Evolutionary conservation across 2,329 filamentous ascomycete genomes (phyloP).

Genomic region (Calonectria multiphialidica): DNA sequence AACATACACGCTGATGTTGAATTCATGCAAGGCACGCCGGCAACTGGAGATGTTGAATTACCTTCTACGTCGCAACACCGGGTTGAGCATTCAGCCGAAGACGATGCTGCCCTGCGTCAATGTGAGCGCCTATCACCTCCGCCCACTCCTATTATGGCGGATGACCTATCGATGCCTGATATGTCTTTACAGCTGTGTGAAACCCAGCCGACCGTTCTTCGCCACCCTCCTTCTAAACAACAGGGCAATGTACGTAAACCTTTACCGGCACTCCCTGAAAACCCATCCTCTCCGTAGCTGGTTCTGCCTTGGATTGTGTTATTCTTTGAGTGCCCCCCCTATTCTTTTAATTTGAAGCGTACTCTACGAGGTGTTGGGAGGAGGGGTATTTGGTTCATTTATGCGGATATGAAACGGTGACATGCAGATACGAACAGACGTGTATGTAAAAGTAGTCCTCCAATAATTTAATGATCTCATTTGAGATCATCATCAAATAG

Average conservation of each 20-base stretch:
- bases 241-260: slow-evolving; percentile 53
- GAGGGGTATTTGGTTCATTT: not conserved
- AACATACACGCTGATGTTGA: slow-evolving; percentile 24
- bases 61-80: slow-evolving; percentile 13
- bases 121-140: slow-evolving; percentile 45
- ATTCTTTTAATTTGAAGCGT: not conserved
- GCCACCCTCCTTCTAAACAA: slow-evolving; percentile 34
- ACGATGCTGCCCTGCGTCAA: slow-evolving; percentile 24
- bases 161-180: slow-evolving; percentile 28
- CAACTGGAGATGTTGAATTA: not conserved
- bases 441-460: not conserved
- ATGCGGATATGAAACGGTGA: not conserved
- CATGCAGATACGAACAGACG: not conserved
- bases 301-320: not conserved
- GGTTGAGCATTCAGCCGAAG: slow-evolving; percentile 21
- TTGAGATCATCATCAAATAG: slow-evolving; percentile 31
- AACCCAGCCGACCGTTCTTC: slow-evolving; percentile 23
- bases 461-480: slow-evolving; percentile 28
- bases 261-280: slow-evolving; percentile 56
- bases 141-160: slow-evolving; percentile 35
- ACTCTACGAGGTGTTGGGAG: not conserved
- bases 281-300: slow-evolving; percentile 43
- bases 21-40: slow-evolving; percentile 20
- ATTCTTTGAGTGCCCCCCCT: not conserved
- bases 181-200: slow-evolving; percentile 25